A percentile compares a stretch with the other conserved stretches of the same genome.
Conservation (phyloP, 192 early-diverging fungal species). For the Ramicandelaber brevisporus region DNA sequence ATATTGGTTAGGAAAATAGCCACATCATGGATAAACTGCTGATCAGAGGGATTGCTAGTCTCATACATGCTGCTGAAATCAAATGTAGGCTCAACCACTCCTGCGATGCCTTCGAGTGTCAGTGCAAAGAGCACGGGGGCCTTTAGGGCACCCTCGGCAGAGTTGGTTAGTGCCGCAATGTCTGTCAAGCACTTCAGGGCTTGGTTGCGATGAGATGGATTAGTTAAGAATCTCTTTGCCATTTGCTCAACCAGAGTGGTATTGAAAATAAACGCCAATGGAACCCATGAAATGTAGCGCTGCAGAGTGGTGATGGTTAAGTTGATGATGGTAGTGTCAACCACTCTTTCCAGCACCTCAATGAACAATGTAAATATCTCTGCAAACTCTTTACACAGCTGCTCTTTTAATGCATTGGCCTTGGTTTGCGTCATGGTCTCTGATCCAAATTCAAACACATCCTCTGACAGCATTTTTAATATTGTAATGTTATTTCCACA, state of each 20-base stretch:
- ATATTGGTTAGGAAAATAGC: conserved; percentile 79
- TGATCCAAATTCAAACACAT: conserved; percentile 96
- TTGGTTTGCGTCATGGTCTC: conserved; percentile 97
- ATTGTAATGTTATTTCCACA: conserved; percentile 99
- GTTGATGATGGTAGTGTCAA: conserved; percentile 64
- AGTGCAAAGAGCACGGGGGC: conserved; percentile 68
- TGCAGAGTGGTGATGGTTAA: conserved; percentile 88
- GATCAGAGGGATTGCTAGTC: conserved; percentile 5
- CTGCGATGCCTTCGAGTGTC: conserved; percentile 27
- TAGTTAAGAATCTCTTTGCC: conserved; percentile 56
- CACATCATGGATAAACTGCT: conserved; percentile 92
- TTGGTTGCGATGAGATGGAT: conserved; percentile 69
- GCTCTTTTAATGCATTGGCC: conserved; percentile 76
- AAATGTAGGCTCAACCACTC: conserved; percentile 3
- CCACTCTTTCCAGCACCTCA: conserved; percentile 80
- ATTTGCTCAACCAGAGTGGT: conserved; percentile 70
- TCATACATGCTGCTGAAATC: conserved; percentile 1
- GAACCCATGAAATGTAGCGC: conserved; percentile 94
- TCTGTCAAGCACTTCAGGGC: conserved; percentile 94
- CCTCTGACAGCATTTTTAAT: conserved; percentile 91
- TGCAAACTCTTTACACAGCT: conserved; percentile 85
- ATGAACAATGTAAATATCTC: conserved; percentile 87
- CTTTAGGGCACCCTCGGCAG: conserved; percentile 60
- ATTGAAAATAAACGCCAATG: conserved; percentile 94
- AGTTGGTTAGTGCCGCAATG: conserved; percentile 67